Percentiles rank a stretch among this genome's conserved stretches.
Conservation (phyloP, 2,329 filamentous ascomycete species). For the Ceratocystis lukuohia region DNA sequence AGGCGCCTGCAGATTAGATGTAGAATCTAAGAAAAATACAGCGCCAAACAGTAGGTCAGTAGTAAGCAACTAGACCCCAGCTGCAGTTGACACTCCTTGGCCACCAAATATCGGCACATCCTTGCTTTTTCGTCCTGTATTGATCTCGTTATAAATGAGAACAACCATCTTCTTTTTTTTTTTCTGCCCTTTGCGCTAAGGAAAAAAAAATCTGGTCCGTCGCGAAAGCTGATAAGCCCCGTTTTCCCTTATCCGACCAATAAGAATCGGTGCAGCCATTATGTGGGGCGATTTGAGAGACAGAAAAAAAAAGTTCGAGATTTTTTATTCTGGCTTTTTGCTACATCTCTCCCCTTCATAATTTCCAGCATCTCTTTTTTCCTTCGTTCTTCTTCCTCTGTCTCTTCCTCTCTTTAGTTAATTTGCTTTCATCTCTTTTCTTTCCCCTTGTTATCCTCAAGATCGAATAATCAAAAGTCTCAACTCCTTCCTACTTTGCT, state of each 20-base stretch:
- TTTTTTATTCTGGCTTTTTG: conserved; percentile 11
- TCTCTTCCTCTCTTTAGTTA: background rate
- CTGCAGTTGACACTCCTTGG: background rate
- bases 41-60: background rate
- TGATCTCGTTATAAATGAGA: too few species aligned
- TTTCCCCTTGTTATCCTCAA: conserved; percentile 2
- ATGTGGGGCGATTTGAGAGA: conserved; percentile 17
- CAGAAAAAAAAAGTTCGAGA: conserved; percentile 21
- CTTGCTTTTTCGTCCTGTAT: too few species aligned
- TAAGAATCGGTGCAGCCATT: conserved; percentile 1
- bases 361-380: conserved; percentile 15
- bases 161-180: conserved; percentile 8
- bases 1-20: background rate
- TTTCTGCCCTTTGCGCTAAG: background rate
- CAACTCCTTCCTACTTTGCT: background rate
- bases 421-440: background rate
- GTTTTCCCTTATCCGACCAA: conserved; percentile 16
- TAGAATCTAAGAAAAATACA: background rate
- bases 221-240: conserved; percentile 11
- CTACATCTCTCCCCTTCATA: conserved; percentile 3
- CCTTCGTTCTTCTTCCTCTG: background rate
- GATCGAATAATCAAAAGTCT: background rate
- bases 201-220: background rate
- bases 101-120: too few species aligned
- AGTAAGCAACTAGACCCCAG: background rate